phyloP scores from a whole-genome alignment of 2,329 filamentous ascomycete species.

The Talaromyces sp. region DNA sequence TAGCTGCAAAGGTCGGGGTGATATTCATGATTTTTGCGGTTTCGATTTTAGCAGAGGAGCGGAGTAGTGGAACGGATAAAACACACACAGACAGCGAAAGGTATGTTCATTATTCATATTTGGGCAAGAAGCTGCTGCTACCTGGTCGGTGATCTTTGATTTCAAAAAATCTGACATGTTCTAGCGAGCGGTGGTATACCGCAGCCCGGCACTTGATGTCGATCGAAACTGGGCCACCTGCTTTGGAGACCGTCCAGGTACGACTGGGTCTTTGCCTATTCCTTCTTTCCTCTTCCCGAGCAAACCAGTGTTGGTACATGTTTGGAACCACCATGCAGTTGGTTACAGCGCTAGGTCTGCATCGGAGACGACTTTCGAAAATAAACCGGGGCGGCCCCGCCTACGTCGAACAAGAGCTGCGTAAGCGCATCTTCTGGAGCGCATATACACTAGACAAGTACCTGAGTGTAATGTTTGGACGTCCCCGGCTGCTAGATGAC shows the following conservation, averaged over 20 bases:
- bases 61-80: constrained; percentile 23
- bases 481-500: constrained; percentile 57
- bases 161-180: neutral
- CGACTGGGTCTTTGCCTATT: constrained; percentile 55
- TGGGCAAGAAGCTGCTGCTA: neutral
- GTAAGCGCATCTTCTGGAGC: constrained; percentile 58
- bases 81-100: constrained; percentile 23
- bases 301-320: constrained; percentile 57
- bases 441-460: constrained; percentile 60
- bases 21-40: constrained; percentile 47
- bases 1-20: constrained; percentile 45
- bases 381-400: constrained; percentile 22
- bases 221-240: constrained; percentile 49
- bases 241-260: constrained; percentile 54
- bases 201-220: constrained; percentile 32
- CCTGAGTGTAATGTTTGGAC: constrained; percentile 57
- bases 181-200: constrained; percentile 33
- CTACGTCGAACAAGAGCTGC: constrained; percentile 44
- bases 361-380: constrained; percentile 26
- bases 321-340: constrained; percentile 55
- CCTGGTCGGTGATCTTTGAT: neutral
- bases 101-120: constrained; percentile 13
- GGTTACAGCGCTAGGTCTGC: constrained; percentile 41
- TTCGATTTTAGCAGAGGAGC: constrained; percentile 42
- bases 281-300: constrained; percentile 53